Evolutionary conservation across 1,139 yeast species (phyloP), one percentile per base, ranked within the genome.

Genomic region (Scheffersomyces parashehatae): DNA sequence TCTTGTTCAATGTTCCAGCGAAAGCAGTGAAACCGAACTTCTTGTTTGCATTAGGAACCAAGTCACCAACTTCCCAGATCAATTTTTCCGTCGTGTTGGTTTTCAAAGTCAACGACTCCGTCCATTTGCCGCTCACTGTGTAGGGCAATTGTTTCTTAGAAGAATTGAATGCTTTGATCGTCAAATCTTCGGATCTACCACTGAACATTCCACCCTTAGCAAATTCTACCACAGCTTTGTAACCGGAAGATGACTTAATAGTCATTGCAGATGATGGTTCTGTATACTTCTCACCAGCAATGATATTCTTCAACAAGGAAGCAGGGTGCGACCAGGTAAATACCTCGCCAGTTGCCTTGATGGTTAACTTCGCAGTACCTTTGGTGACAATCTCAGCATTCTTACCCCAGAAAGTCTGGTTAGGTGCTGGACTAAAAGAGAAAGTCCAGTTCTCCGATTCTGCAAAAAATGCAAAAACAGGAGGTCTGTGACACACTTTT

Each of bases 401-500:
- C 65, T 93, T 93, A 41, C 98, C 98, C 96, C 97, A 93, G 56
- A 88, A 89, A 62, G 89, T 90, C 56, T 91, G 97, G 28, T 81
- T 78, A 0, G 99, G 98, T 29, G 83, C 75, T 2, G 95, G 82
- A 10, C 87, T 77, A 60, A 83, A 88, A 37, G 78, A 76, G 40
- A 89, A 70, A n/a, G 80, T 79, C 98, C 99, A 93, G 28, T 75
- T 67, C 9, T 68, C 65, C 15, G 88, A 74, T 48, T 91, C 97
- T 5, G 82, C 89, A 58, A 81, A 84, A 34, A 85, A 73, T 1
- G 96, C 96, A 70, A 88, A 82, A 1, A 88, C 79, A 15, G 85
- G 88, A 2, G 97, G 97, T 42, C 87, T 77, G 57, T 90, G 97
- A 38, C 79, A 65, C 12, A 89, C 95, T 60, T 90, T 89, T 61